Base-by-base conservation (phyloP, 768 basidiomycete species). In the Lentinula raphanica region DNA sequence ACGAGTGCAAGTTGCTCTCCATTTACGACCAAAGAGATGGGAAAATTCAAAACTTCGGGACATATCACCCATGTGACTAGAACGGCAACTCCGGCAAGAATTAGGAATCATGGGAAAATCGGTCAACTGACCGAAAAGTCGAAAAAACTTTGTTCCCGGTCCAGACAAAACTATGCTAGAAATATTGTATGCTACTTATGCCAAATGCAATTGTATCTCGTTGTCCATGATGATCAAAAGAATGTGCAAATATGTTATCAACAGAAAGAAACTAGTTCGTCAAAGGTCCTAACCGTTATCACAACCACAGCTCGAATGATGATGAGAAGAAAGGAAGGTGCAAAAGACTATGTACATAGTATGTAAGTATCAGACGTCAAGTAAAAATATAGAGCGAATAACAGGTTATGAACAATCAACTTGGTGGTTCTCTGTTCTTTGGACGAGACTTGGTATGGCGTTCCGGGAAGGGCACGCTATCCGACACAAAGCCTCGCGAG, bases 391-490 rank as follows among this genome's bases (percentile, higher is more conserved):
- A 38, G 66, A 60, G 46, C 69, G 45, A 60, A 71, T 66, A 61
- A 76, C 71, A 55, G 74, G 69, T 12, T 27, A 42, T 40, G 17
- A 1, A 27, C 21, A 27, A 54, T 56, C 54, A 56, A 32, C 54
- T 56, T n/a, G 54, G 42, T 25, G 39, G 54, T 40, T 76, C 76
- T 56, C 66, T 69, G 61, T 70, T 73, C 67, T 69, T 73, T 17
- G 72, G 65, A 38, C 66, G 71, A 21, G 62, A 59, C 36, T 65
- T 65, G 39, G 64, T 65, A 29, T 63, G 63, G 35, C 63, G 69
- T 56, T 67, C 69, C 31, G 86, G 86, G 69, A 87, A 87, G 21
- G 86, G 86, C 49, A 87, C 82, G 17, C 71, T 67, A 36, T 63
- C 62, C 36, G 65, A 57, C 58, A 64, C 61, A 36, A 66, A 60